These are phyloP conservation scores for Vigna nakashimae DNA, from an alignment of 306 rosid genomes.

Conservation along the genomic window DNA sequence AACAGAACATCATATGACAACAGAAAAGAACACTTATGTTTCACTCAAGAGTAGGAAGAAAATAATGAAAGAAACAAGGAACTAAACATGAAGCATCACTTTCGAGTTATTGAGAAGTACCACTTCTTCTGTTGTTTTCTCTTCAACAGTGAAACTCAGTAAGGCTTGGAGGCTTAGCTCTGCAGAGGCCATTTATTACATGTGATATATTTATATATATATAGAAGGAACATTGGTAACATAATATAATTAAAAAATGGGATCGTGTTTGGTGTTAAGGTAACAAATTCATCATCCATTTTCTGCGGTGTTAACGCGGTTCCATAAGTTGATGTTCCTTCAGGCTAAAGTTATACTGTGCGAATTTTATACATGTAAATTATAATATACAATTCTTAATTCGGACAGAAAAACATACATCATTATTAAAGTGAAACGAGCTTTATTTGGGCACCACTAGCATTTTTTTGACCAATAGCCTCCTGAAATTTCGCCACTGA, in stretches of 20 bases:
- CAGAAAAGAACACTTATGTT: neutral
- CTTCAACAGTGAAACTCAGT: conserved; percentile 34
- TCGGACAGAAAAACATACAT: too few relatives aligned
- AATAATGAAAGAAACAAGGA: conserved; percentile 23
- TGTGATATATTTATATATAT: neutral
- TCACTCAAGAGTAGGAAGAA: neutral
- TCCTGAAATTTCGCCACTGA: conserved; percentile 39
- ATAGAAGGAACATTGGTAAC: neutral
- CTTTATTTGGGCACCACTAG: conserved; percentile 28
- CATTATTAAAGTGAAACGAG: conserved; percentile 45
- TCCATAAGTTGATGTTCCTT: conserved; percentile 36
- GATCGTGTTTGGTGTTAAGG: conserved; percentile 30
- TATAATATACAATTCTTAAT: neutral
- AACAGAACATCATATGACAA: conserved; percentile 24
- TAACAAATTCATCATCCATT: conserved; percentile 46
- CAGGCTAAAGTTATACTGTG: conserved; percentile 33
- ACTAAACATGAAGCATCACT: conserved; percentile 35
- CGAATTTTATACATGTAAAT: conserved; percentile 1
- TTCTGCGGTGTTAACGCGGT: conserved; percentile 55
- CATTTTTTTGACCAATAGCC: conserved; percentile 17
- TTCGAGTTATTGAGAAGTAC: conserved; percentile 17
- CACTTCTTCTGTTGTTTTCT: conserved; percentile 31
- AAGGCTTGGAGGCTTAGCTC: conserved; percentile 23
- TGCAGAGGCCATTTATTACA: conserved; percentile 26
- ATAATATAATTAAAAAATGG: conserved; percentile 16